These are phyloP conservation scores for Pleurotus sapidus DNA, from an alignment of 768 basidiomycete genomes.

Conservation along the genomic window DNA sequence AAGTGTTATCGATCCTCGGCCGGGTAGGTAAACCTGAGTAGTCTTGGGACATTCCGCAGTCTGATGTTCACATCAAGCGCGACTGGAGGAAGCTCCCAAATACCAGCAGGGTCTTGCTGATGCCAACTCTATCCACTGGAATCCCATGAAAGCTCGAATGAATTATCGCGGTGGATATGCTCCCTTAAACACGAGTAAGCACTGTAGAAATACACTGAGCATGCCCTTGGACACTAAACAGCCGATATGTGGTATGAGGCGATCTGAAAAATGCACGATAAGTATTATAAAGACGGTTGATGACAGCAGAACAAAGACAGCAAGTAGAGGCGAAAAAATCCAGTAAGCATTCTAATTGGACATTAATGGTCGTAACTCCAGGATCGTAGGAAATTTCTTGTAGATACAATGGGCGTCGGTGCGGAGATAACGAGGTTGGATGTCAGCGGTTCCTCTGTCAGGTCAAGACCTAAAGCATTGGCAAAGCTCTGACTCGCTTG, in stretches of 20 bases:
- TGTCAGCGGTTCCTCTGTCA: slow-evolving; percentile 3
- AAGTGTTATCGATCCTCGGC: slow-evolving; percentile 5
- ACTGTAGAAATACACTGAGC: neutral
- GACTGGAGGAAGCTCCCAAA: too few species aligned
- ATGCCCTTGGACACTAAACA: neutral
- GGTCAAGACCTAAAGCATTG: slow-evolving; percentile 5
- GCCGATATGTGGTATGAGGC: neutral
- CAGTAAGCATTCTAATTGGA: neutral
- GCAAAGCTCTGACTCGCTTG: neutral
- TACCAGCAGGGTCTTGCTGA: too few species aligned
- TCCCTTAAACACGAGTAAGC: neutral
- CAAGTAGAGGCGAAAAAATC: neutral
- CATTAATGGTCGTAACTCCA: slow-evolving; percentile 22
- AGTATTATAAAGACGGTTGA: neutral
- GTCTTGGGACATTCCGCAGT: too few species aligned
- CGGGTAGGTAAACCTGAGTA: neutral
- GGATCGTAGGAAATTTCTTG: slow-evolving; percentile 25
- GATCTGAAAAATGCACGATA: neutral
- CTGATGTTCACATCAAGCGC: too few species aligned
- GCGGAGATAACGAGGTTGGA: slow-evolving; percentile 21
- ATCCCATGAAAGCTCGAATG: neutral
- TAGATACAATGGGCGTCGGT: slow-evolving; percentile 29
- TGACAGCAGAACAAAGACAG: neutral
- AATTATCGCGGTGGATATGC: neutral
- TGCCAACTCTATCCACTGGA: too few species aligned